Base-by-base conservation (phyloP, 2,329 filamentous ascomycete species). In the Capronia coronata region DNA sequence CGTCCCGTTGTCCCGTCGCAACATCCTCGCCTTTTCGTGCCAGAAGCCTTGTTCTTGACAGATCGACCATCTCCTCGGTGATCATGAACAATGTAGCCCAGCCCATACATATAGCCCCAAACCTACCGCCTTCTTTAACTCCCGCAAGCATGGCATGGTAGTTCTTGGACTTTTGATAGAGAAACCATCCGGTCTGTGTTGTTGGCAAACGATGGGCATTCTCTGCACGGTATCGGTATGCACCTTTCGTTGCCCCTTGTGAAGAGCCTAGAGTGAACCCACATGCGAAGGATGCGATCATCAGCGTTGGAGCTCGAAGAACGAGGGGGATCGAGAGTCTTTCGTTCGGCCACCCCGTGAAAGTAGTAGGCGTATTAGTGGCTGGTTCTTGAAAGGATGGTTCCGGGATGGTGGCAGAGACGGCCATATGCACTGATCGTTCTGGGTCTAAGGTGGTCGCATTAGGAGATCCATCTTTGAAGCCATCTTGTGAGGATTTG, bases 91-190 rank as follows among this genome's bases (percentile, higher is more conserved):
- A 71, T 14, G 80, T 77, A 2, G 81, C 86, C 78, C 90, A 90
- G 39, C 84, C 71, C 3, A 80, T 79, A 4, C 94, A 75, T 59
- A 78, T 82, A 25, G 71, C 65, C 1, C 85, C 89, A 76, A 93
- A 87, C 58, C 78, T 82, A 43, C 87, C 61, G 0, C 88, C 93
- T 62, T 94, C 88, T 45, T 80, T 80, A 14, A 94, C 72, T 0
- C 86, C 91, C 4, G 85, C 86, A 18, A 85, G 77, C 61, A 87
- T 83, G 44, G 85, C 78, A 62, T 88, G 82, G 71, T 98, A 97
- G 69, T 95, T 97, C 69, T 97, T 97, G 65, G 82, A 87, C 71
- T 96, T 96, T 74, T 97, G 91, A 68, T 98, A 98, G n/a, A 97
- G 79, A 65, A 91, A 98, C 93, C 93, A 98, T 14, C 89, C 91